Evolutionary conservation across 345 rosid species (phyloP).

Genomic region (Hibiscus mutabilis): DNA sequence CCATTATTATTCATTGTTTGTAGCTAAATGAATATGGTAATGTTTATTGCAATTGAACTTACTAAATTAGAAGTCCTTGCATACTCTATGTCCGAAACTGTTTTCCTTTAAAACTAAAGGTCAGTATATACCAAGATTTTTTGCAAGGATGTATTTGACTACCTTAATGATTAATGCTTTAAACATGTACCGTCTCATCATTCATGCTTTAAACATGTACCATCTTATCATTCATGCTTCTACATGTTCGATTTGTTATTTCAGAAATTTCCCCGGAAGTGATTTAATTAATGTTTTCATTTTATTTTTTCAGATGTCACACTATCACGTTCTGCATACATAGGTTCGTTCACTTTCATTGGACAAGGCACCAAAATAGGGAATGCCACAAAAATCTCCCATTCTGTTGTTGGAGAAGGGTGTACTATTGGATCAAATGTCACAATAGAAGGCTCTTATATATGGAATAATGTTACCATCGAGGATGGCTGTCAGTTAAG

Average conservation of each 20-base stretch:
- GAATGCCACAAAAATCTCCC: slow-evolving; percentile 41
- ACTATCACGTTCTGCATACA: slow-evolving; percentile 57
- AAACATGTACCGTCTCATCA: too few species aligned
- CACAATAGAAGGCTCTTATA: slow-evolving; percentile 70
- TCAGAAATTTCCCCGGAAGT: not conserved
- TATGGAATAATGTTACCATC: slow-evolving; percentile 83
- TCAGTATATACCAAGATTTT: too few species aligned
- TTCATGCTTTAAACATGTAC: not conserved
- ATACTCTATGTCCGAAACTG: too few species aligned
- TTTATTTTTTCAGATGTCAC: slow-evolving; percentile 39
- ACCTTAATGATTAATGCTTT: not conserved
- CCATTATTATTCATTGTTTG: too few species aligned
- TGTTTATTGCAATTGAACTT: too few species aligned
- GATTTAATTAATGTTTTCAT: slow-evolving; percentile 6
- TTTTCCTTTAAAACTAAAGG: too few species aligned
- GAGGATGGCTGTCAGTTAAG: slow-evolving; percentile 87
- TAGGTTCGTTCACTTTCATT: slow-evolving; percentile 71
- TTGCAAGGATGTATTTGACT: slow-evolving; percentile 1
- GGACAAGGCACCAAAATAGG: slow-evolving; percentile 72
- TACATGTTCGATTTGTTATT: not conserved
- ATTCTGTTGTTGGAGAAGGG: slow-evolving; percentile 83
- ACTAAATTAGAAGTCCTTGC: too few species aligned
- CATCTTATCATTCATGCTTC: not conserved
- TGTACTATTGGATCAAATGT: slow-evolving; percentile 86
- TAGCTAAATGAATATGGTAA: too few species aligned